Base-by-base conservation (phyloP, 352 stramenopile species). In the Pythium apleroticum region DNA sequence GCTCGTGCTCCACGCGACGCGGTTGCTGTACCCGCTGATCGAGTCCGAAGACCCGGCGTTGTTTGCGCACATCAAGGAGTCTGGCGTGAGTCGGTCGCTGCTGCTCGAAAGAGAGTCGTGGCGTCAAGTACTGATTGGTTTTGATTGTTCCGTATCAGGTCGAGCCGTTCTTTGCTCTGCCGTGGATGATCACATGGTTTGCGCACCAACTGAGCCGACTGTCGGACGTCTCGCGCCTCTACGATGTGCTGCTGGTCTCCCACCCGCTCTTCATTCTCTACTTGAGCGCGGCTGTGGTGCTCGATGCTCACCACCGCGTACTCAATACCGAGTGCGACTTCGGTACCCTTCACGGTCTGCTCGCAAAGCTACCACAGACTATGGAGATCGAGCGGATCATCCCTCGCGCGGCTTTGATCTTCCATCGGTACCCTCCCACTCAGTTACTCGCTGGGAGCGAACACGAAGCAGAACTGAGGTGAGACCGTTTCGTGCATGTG, bases 181-280 rank as follows among this genome's bases (percentile, higher is more conserved):
- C 84, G 39, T 98, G 95, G 95, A 81, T 98, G 56, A 93, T 98
- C 57, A 98, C 95, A 33, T 98, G 95, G 93, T 98, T 98, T 70
- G 77, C 88, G 14, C 95, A 98, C 74, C 86, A 98, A 68, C 66
- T 98, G 9, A 76, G 74, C 52, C 88, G 91, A 28, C 94, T 97
- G 10, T 60, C 77, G 3, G 73, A 98, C 56, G 93, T 97, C 11
- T 81, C 92, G 60, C 77, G 95, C 28, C 68, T 98, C 43, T 98
- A 96, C 73, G 95, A 98, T 73, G 88, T 96, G 27, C 90, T 98
- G 58, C 75, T 98, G n/a, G 76, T 90, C 25, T 93, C 87, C 9
- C 94, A 98, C 68, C 90, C 95, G 31, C 74, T 98, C 25, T 95
- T 98, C 60, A 84, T 88, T 9, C 60, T 98, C 7, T 98, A 98